These are phyloP conservation scores for Beauveria brongniartii DNA, from an alignment of 2,329 filamentous ascomycete genomes.

Conservation along the genomic window DNA sequence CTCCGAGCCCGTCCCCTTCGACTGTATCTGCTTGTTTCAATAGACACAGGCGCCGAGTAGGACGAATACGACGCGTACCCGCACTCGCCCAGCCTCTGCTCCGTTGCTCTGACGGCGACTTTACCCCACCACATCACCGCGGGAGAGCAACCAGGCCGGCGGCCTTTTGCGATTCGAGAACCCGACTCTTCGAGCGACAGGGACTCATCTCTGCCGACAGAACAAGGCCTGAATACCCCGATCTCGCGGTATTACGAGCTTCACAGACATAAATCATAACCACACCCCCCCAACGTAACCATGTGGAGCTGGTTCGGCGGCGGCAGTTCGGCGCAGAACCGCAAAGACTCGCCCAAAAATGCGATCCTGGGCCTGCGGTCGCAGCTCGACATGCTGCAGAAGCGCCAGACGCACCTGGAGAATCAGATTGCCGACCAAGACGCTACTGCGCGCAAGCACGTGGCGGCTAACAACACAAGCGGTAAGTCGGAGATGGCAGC, in stretches of 20 bases:
- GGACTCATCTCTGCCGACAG: not conserved
- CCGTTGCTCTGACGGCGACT: conserved; percentile 2
- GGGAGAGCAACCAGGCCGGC: not conserved
- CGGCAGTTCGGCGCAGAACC: conserved; percentile 69
- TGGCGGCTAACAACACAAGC: conserved; percentile 74
- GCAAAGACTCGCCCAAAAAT: conserved; percentile 93
- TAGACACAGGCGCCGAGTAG: not conserved
- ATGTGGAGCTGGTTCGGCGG: conserved; percentile 92
- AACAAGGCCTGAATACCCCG: not conserved
- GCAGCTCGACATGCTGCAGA: conserved; percentile 96
- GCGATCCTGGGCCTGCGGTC: conserved; percentile 81
- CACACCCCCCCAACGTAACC: conserved; percentile 18
- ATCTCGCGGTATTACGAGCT: not conserved
- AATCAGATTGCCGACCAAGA: conserved; percentile 92
- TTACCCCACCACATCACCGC: conserved; percentile 2
- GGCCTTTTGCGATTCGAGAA: conserved; percentile 2
- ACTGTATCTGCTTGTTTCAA: not conserved
- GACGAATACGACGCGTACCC: not conserved
- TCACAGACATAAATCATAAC: not conserved
- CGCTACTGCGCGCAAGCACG: conserved; percentile 77
- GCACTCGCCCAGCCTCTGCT: not conserved
- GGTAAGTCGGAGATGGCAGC: conserved; percentile 49
- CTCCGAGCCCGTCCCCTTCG: not conserved
- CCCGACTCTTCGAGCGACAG: not conserved
- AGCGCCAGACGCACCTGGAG: conserved; percentile 85